These are phyloP conservation scores for Pseudodiploospora longispora DNA, from an alignment of 2,329 filamentous ascomycete genomes.

Conservation along the genomic window DNA sequence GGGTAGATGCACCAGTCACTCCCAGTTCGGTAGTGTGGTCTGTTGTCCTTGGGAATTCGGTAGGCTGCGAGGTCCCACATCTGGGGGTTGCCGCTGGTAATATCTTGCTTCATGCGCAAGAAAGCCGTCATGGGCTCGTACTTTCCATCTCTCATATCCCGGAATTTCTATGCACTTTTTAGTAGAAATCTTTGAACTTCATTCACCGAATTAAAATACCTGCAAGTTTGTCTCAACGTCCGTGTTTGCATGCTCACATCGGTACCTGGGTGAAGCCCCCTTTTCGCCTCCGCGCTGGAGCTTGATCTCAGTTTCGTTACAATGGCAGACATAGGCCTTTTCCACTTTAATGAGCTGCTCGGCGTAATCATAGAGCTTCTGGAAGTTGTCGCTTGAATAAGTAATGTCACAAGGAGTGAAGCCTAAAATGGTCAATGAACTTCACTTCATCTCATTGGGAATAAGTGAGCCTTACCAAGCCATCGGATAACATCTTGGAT, in stretches of 20 bases:
- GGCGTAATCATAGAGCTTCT: conserved; percentile 77
- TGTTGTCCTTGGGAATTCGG: conserved; percentile 64
- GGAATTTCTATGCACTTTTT: conserved; percentile 52
- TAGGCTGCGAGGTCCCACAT: conserved; percentile 97
- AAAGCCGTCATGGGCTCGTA: conserved; percentile 80
- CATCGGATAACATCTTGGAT: conserved; percentile 62
- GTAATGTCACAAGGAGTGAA: conserved; percentile 76
- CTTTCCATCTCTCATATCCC: conserved; percentile 84
- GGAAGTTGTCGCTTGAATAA: conserved; percentile 85
- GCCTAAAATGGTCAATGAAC: conserved; percentile 16
- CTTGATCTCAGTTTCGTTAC: conserved; percentile 74
- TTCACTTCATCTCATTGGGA: neutral
- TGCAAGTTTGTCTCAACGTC: conserved; percentile 64
- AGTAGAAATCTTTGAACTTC: no score
- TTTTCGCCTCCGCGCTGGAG: conserved; percentile 74
- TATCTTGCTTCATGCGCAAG: conserved; percentile 88
- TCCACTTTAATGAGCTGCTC: conserved; percentile 71
- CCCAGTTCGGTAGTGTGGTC: conserved; percentile 70
- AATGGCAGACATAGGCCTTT: conserved; percentile 80
- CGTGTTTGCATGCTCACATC: conserved; percentile 72
- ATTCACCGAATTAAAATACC: no score
- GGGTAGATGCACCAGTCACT: conserved; percentile 88
- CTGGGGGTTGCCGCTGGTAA: conserved; percentile 76
- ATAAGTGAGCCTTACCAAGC: conserved; percentile 21
- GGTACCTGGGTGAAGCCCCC: conserved; percentile 60